Conservation (phyloP, 106 monocot species). For the Amphibolis antarctica region DNA sequence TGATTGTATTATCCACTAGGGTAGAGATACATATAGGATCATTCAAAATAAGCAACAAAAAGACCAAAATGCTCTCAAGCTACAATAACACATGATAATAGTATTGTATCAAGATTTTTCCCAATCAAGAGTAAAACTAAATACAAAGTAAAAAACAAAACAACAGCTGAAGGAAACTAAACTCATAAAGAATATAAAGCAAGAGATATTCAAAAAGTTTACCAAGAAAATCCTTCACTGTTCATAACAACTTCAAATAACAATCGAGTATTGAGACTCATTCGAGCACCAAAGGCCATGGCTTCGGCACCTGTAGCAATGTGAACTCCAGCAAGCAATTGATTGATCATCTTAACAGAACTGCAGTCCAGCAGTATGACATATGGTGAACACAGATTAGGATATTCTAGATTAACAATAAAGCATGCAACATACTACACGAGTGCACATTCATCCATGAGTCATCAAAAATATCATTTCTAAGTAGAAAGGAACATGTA, state of each 20-base stretch:
- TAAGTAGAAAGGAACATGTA: not conserved
- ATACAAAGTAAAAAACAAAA: too few relatives aligned
- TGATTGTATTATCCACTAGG: too few relatives aligned
- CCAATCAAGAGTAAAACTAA: too few relatives aligned
- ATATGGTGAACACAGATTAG: not conserved
- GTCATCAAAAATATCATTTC: not conserved
- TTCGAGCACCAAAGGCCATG: slow-evolving; percentile 79
- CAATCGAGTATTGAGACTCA: slow-evolving; percentile 49
- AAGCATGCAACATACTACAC: not conserved
- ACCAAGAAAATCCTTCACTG: slow-evolving; percentile 80
- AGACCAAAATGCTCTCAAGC: too few relatives aligned
- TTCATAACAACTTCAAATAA: slow-evolving; percentile 70
- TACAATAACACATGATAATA: too few relatives aligned
- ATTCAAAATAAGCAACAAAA: too few relatives aligned
- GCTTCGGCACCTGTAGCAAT: slow-evolving; percentile 95
- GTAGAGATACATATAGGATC: too few relatives aligned
- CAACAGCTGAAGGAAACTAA: not conserved
- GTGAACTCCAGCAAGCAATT: slow-evolving; percentile 97
- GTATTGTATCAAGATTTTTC: too few relatives aligned
- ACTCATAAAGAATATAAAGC: not conserved
- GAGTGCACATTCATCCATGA: not conserved
- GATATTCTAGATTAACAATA: not conserved
- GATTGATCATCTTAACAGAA: slow-evolving; percentile 95
- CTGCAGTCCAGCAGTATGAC: slow-evolving; percentile 19
- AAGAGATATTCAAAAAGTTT: not conserved